These are phyloP conservation scores for Fusarium sp. DNA, from an alignment of 2,329 filamentous ascomycete species.

Conservation along the genomic window DNA sequence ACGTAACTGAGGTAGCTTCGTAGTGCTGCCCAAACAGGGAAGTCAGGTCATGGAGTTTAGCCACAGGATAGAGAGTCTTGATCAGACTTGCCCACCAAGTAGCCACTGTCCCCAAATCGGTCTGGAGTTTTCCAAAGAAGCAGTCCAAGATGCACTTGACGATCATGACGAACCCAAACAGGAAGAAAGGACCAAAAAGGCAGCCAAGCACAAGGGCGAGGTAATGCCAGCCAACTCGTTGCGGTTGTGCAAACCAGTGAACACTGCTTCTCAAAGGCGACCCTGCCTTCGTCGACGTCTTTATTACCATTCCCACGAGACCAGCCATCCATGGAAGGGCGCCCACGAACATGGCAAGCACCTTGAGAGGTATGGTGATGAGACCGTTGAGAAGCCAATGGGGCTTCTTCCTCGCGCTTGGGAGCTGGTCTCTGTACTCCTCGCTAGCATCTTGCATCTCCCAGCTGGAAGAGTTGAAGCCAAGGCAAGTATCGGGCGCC, in stretches of 20 bases:
- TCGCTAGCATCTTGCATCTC: constrained; percentile 14
- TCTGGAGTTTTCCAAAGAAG: neutral
- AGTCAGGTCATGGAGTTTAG: neutral
- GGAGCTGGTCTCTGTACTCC: constrained; percentile 13
- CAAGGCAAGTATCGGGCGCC: constrained; percentile 1
- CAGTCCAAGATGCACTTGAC: neutral
- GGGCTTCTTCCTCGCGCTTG: neutral
- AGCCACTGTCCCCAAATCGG: neutral
- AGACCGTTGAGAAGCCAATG: neutral
- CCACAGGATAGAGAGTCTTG: neutral
- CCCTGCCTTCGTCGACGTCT: neutral
- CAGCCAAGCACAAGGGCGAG: constrained; percentile 3
- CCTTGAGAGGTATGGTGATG: neutral
- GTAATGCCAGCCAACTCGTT: constrained; percentile 11
- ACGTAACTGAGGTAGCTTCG: neutral
- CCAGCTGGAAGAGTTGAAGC: constrained; percentile 21
- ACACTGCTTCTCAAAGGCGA: constrained; percentile 11
- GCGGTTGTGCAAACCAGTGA: constrained; percentile 9
- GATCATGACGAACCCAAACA: constrained; percentile 9
- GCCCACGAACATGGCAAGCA: neutral
- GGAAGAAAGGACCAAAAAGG: constrained; percentile 4
- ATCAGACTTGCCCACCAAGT: constrained; percentile 3
- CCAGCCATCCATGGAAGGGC: constrained; percentile 15
- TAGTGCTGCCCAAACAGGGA: constrained; percentile 16
- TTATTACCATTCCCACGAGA: constrained; percentile 12